These are phyloP conservation scores for Lecanoromycetidae sp. DNA, from an alignment of 2,329 filamentous ascomycete species.

Conservation along the genomic window DNA sequence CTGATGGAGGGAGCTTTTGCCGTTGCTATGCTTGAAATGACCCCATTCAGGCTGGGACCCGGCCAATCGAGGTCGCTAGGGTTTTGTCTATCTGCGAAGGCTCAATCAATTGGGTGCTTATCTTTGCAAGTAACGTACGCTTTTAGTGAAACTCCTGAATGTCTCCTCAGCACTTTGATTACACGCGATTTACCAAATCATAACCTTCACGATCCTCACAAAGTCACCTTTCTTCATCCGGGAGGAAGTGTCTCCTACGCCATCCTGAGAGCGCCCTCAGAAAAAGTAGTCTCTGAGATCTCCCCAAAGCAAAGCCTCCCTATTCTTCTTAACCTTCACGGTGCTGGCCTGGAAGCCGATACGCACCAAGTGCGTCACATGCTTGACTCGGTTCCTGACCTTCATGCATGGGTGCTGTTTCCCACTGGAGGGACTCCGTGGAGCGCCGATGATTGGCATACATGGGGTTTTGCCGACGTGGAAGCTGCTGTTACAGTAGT, in stretches of 20 bases:
- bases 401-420: constrained; percentile 44
- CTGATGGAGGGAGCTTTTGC: constrained; percentile 4
- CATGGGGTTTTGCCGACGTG: constrained; percentile 45
- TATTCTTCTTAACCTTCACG: constrained; percentile 42
- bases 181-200: constrained; percentile 2
- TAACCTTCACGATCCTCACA: constrained; percentile 34
- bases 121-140: constrained; percentile 16
- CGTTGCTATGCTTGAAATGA: not conserved
- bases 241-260: constrained; percentile 45
- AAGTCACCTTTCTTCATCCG: constrained; percentile 43
- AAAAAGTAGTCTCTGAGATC: constrained; percentile 25
- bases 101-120: not conserved
- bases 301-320: constrained; percentile 27
- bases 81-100: constrained; percentile 19
- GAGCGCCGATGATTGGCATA: constrained; percentile 51
- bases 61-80: constrained; percentile 27
- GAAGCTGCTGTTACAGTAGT: constrained; percentile 41
- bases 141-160: not conserved
- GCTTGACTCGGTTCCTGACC: constrained; percentile 38
- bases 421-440: constrained; percentile 47
- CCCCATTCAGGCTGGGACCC: constrained; percentile 22
- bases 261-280: constrained; percentile 42
- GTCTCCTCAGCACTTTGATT: not conserved
- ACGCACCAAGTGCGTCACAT: constrained; percentile 34
- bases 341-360: constrained; percentile 45